Evolutionary conservation across 108 stramenopile species (phyloP).

Genomic region (Conticribra guillardii): DNA sequence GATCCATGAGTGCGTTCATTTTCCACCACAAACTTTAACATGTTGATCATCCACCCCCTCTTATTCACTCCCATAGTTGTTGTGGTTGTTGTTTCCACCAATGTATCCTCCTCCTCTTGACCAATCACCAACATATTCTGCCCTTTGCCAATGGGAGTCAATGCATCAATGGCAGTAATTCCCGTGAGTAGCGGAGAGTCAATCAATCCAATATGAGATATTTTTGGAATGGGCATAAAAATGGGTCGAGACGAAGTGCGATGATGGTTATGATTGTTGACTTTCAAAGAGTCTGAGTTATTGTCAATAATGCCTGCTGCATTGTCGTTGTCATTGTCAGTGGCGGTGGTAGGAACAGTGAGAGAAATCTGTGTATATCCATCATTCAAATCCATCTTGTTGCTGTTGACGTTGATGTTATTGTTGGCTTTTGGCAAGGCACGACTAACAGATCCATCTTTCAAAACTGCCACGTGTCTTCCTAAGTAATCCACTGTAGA

Average conservation of each 20-base stretch:
- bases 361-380: background rate
- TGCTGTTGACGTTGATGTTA: too few relatives aligned
- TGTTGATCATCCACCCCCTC: slow-evolving; percentile 52
- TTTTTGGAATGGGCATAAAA: slow-evolving; percentile 82
- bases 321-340: background rate
- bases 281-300: too few relatives aligned
- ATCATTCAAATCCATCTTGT: background rate
- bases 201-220: slow-evolving; percentile 85
- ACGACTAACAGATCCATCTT: slow-evolving; percentile 27
- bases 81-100: slow-evolving; percentile 22
- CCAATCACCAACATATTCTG: slow-evolving; percentile 91
- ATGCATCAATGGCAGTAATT: slow-evolving; percentile 81
- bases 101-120: slow-evolving; percentile 49
- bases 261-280: background rate
- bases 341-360: background rate
- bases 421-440: slow-evolving; percentile 7
- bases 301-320: background rate
- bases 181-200: slow-evolving; percentile 86
- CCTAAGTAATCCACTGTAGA: slow-evolving; percentile 61
- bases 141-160: slow-evolving; percentile 88
- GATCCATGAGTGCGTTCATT: background rate
- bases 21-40: slow-evolving; percentile 43
- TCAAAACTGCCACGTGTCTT: slow-evolving; percentile 10
- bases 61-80: slow-evolving; percentile 20
- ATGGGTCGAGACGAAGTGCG: slow-evolving; percentile 53